A percentile compares a stretch with the other conserved stretches of the same genome.
Evolutionary conservation across 306 rosid species (phyloP).

Genomic region (Astragalus glycyphyllos): DNA sequence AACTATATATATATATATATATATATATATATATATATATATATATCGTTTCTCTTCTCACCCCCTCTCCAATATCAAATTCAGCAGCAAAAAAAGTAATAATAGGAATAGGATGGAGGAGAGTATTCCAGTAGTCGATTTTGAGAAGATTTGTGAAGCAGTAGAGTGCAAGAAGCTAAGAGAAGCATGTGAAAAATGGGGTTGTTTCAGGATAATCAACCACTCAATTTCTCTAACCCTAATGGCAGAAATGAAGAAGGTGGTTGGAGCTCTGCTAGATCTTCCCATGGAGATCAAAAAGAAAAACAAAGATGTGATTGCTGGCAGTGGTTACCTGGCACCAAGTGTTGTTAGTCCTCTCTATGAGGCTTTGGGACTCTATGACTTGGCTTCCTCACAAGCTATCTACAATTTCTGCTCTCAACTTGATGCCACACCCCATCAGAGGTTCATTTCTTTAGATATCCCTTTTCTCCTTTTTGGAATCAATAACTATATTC

Average conservation of each 20-base stretch:
- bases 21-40: too few relatives aligned
- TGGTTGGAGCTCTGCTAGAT: conserved; percentile 51
- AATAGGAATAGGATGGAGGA: conserved; percentile 1
- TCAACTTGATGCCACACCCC: conserved; percentile 52
- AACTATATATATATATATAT: too few relatives aligned
- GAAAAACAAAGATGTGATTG: conserved; percentile 50
- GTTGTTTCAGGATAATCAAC: conserved; percentile 65
- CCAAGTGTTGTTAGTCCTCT: conserved; percentile 52
- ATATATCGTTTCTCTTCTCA: not conserved
- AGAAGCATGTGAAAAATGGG: conserved; percentile 66
- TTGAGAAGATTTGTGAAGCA: conserved; percentile 38
- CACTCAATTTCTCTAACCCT: conserved; percentile 52
- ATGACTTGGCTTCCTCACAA: conserved; percentile 54
- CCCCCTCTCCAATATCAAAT: too few relatives aligned
- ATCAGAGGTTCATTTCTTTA: conserved; percentile 44
- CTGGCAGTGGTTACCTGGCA: conserved; percentile 59
- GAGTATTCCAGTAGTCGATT: conserved; percentile 54
- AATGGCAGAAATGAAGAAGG: conserved; percentile 59
- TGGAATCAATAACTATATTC: too few relatives aligned
- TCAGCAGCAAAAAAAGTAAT: not conserved
- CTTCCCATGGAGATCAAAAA: conserved; percentile 64
- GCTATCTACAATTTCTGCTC: conserved; percentile 54
- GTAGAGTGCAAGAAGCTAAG: conserved; percentile 52
- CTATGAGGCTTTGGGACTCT: conserved; percentile 59
- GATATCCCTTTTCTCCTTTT: too few relatives aligned